Base-by-base conservation (phyloP, 1,284 basidiomycete genomes). In the Butyriboletus appendiculatus region DNA sequence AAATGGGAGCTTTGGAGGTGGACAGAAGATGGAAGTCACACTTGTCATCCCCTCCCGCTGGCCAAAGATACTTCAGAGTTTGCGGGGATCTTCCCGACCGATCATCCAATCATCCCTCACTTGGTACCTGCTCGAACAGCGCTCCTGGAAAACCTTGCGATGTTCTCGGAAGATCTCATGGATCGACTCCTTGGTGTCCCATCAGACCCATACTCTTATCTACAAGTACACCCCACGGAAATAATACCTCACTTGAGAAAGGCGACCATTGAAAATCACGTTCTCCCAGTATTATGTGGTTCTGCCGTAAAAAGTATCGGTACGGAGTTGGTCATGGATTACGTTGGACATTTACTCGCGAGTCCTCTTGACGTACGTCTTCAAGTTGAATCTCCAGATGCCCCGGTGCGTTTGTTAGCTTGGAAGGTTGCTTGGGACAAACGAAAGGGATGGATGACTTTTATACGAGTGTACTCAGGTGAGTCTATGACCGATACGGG, bases 381-480 rank as follows among this genome's bases (percentile, higher is more conserved):
- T 46, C 72, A 77, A 32, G 61, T 61, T 5, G 77, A 80, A 45
- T 67, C 65, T 12, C 64, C 71, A 34, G 81, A 81, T 57, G 67
- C 77, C 2, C 81, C 84, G 0, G 66, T 88, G 20, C 82, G 81
- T 28, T 70, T 87, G 60, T 75, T 96, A 22, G 93, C 91, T 1
- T 96, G 94, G 90, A 96, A 96, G 68, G 92, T 96, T 18, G 80
- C 79, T 24, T 94, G 90, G 88, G 91, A 95, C 68, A 86, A 85
- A 59, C 82, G 82, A 56, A 82, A 81, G 59, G 93, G 93, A 15
- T 95, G 93, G 84, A 92, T 94, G 85, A 95, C 93, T 0, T 96
- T 94, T 66, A 86, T 96, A 34, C 80, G 93, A 24, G 82, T 96
- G 22, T 96, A 96, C 67, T 92, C 92, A 51, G 92, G 92, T 86